Evolutionary conservation across 163 green algal genomes (phyloP), one percentile per base, ranked within the genome.

Genomic region (Scenedesmus sp.): DNA sequence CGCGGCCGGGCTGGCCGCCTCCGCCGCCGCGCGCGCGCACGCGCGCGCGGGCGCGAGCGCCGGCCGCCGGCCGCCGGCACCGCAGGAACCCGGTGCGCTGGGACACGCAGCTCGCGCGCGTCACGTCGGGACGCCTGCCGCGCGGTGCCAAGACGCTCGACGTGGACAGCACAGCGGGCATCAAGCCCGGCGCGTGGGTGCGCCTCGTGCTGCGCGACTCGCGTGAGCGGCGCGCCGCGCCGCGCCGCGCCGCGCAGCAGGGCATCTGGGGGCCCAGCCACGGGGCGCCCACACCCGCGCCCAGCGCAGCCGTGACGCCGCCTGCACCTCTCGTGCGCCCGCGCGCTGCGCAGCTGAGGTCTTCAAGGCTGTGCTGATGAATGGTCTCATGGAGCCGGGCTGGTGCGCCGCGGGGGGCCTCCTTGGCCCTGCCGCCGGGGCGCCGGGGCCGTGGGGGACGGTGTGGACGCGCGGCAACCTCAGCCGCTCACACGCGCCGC

Each of bases 181-280:
- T 72, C 15, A 31, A 58, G 63, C 14, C 22, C 22, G 63, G 63
- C 10, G 17, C 39, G 36, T 72, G 63, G 63, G 63, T 72, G 63
- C 39, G 63, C 24, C 18, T 72, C 24, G 7, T 58, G 17, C 60
- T 67, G 15, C 29, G 18, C 3, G 60, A 67, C 60, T 67, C 60
- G 17, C 26, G 60, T 67, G 31, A 50, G 60, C 26, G 24, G 10
- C 39, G 39, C n/a, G n/a, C n/a, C n/a, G n/a, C n/a, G n/a, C n/a
- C n/a, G n/a, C n/a, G n/a, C n/a, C n/a, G n/a, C n/a, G n/a, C n/a
- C n/a, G n/a, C n/a, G n/a, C n/a, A n/a, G n/a, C n/a, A n/a, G n/a
- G n/a, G n/a, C n/a, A n/a, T n/a, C n/a, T n/a, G n/a, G n/a, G n/a
- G n/a, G n/a, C n/a, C n/a, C n/a, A n/a, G n/a, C n/a, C n/a, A n/a